phyloP scores from a whole-genome alignment of 345 rosid species.

The Ailanthus altissimus region DNA sequence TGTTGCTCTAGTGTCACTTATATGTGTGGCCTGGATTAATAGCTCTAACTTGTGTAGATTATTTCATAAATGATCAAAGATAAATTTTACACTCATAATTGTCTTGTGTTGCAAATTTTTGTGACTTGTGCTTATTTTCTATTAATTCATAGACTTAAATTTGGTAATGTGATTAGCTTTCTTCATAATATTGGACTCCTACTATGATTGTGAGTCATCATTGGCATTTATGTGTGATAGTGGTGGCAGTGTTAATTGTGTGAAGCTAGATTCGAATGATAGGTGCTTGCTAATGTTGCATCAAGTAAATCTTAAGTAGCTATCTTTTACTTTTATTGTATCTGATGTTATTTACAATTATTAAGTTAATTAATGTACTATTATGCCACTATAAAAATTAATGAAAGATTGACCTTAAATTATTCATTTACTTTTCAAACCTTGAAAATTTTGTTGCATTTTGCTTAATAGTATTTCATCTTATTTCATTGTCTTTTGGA shows the following conservation, averaged over 20 bases:
- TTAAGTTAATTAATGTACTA: no score
- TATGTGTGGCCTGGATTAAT: neutral
- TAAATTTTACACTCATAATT: no score
- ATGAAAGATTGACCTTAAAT: no score
- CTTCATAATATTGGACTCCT: no score
- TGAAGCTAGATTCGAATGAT: neutral
- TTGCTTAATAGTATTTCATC: no score
- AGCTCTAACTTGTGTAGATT: neutral
- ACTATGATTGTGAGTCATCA: neutral
- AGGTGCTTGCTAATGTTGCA: neutral
- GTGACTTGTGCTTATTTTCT: no score
- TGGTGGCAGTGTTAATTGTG: neutral
- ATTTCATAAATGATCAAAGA: no score
- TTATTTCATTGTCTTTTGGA: no score
- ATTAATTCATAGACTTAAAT: neutral
- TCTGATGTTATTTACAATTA: neutral
- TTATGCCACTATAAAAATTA: no score
- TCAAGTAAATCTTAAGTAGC: neutral
- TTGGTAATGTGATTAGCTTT: neutral
- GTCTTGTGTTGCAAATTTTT: no score
- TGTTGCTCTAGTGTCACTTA: neutral
- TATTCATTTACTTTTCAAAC: no score
- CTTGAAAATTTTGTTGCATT: no score
- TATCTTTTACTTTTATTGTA: neutral
- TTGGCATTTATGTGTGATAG: neutral